Conservation (phyloP, 192 early-diverging fungal genomes). For the Coemansia erecta region DNA sequence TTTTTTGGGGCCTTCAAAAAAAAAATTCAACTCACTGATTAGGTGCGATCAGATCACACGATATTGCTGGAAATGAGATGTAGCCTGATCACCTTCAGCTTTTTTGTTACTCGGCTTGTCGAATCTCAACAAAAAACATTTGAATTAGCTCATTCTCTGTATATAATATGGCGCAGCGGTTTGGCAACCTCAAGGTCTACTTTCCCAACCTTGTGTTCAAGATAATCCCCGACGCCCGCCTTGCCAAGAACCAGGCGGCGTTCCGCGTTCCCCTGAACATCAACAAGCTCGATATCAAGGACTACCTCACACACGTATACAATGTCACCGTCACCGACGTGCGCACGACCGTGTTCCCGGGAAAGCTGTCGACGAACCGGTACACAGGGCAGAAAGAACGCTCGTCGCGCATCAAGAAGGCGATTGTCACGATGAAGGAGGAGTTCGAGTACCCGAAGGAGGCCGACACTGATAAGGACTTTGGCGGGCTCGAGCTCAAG, state of each 20-base stretch:
- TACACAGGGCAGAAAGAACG: slow-evolving; percentile 33
- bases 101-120: too few species aligned
- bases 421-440: slow-evolving; percentile 67
- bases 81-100: too few species aligned
- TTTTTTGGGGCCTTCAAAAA: background rate
- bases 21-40: background rate
- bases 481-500: slow-evolving; percentile 33
- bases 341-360: slow-evolving; percentile 86
- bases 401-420: slow-evolving; percentile 59
- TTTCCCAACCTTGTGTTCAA: slow-evolving; percentile 86
- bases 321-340: slow-evolving; percentile 78
- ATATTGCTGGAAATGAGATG: too few species aligned
- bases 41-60: too few species aligned
- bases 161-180: slow-evolving; percentile 39
- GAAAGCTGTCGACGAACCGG: slow-evolving; percentile 44
- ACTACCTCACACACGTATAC: slow-evolving; percentile 84
- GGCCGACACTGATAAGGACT: slow-evolving; percentile 44
- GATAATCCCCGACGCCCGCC: slow-evolving; percentile 66
- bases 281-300: slow-evolving; percentile 93
- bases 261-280: slow-evolving; percentile 85
- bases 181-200: slow-evolving; percentile 65
- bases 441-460: slow-evolving; percentile 62
- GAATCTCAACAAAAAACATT: too few species aligned
- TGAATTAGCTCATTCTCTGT: slow-evolving; percentile 1
- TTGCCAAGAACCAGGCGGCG: slow-evolving; percentile 83